phyloP scores from a whole-genome alignment of 768 basidiomycete genomes.

The Dictyophora rubrovolvata region DNA sequence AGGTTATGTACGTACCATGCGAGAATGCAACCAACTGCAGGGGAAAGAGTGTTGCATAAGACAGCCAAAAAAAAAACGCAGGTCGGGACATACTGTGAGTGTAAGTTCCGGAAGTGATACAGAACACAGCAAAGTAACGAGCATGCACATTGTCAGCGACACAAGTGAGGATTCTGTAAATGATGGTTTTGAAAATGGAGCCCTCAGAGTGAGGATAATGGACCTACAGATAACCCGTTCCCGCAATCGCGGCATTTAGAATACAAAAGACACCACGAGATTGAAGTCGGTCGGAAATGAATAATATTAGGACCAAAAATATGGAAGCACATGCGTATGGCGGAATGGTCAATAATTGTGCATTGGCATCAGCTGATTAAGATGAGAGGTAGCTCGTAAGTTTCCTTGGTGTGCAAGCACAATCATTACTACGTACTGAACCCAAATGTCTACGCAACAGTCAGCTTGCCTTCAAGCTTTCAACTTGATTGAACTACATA shows the following conservation, averaged over 20 bases:
- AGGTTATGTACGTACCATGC: conserved; percentile 74
- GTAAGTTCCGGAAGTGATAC: conserved; percentile 68
- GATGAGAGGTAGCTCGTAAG: neutral
- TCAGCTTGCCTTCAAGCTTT: neutral
- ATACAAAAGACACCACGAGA: conserved; percentile 34
- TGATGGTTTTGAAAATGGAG: neutral
- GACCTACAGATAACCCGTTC: conserved; percentile 54
- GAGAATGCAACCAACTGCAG: conserved; percentile 56
- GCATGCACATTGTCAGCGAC: conserved; percentile 45
- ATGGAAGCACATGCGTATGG: conserved; percentile 67
- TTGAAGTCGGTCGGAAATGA: conserved; percentile 56
- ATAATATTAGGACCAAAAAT: conserved; percentile 49
- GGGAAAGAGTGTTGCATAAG: too few relatives aligned
- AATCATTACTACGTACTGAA: conserved; percentile 37
- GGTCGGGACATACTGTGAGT: conserved; percentile 21
- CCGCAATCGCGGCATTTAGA: conserved; percentile 34
- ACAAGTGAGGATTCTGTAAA: conserved; percentile 41
- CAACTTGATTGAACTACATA: conserved; percentile 3
- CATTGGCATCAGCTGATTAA: conserved; percentile 47
- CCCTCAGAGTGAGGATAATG: neutral
- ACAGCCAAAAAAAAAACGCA: neutral
- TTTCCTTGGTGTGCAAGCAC: neutral
- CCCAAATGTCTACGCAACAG: conserved; percentile 42
- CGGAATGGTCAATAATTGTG: conserved; percentile 71
- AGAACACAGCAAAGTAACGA: conserved; percentile 69